Base-by-base conservation (phyloP, 2,329 filamentous ascomycete species). In the Aphanocladium album region DNA sequence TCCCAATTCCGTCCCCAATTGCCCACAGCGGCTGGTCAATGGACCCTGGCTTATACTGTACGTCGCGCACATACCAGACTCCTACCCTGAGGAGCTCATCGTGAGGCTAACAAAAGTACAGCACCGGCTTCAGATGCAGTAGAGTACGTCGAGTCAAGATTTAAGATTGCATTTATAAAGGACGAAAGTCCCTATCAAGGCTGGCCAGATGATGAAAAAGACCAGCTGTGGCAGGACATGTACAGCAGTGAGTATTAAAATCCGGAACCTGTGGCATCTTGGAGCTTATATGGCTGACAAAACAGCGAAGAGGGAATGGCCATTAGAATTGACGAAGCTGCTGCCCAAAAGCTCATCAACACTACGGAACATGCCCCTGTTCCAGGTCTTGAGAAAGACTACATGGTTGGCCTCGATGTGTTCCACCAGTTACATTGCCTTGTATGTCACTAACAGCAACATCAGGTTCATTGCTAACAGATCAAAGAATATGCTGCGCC, bases 371-470 rank as follows among this genome's bases (percentile, higher is more conserved):
- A 55, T 5, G 30, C 57, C 17, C 41, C 61, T 7, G 8, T 56
- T 1, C 5, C 8, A 5, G 58, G 58, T 19, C 16, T 41, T n/a
- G 54, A 60, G 54, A n/a, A 50, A 2, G 61, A 63, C 30, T 61
- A 63, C 35, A 11, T 61, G 2, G 27, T 63, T 14, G 53, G 61
- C 14, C 59, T 63, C 9, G 62, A 60, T 19, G 59, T 63, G 6
- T 63, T 63, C 25, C 59, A 63, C 27, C 53, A 63, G 16, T 16
- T 63, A 5, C 54, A 61, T n/a, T 63, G 62, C 27, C 45, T 63
- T 12, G 62, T 62, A 27, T 11, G 59, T 45, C 1, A 12, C 7
- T 21, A 41, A n/a, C 16, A 2, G 21, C 6, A 2, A 43, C 3
- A 5, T 12, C 14, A 1, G 11, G 8, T 7, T 2, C n/a, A 39